A percentile compares a stretch with the other conserved stretches of the same genome.
Evolutionary conservation across 306 rosid genomes (phyloP).

Genomic region (Vicia villosa): DNA sequence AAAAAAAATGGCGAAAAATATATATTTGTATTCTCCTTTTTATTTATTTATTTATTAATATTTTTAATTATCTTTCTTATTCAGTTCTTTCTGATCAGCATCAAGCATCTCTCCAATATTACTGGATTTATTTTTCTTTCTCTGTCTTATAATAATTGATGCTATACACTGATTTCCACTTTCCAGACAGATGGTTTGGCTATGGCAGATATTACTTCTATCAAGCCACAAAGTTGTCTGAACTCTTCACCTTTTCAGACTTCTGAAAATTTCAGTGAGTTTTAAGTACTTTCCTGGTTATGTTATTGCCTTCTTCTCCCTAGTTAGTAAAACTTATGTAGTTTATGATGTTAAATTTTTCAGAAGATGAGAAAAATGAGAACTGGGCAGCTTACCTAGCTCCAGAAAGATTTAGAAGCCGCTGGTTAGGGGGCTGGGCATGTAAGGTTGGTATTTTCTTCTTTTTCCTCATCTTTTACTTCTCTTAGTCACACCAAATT

Average conservation of each 20-base stretch:
- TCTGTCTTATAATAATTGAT: constrained; percentile 19
- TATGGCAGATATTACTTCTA: constrained; percentile 35
- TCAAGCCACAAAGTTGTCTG: constrained; percentile 33
- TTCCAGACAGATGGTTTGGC: constrained; percentile 50
- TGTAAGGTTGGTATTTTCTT: constrained; percentile 52
- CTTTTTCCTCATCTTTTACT: constrained; percentile 21
- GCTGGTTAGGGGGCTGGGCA: constrained; percentile 90
- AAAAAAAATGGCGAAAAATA: not conserved
- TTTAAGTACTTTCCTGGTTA: constrained; percentile 26
- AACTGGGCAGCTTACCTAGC: constrained; percentile 34
- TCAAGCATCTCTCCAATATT: constrained; percentile 5
- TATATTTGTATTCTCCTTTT: not conserved
- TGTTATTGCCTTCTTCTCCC: constrained; percentile 15
- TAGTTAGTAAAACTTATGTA: constrained; percentile 21
- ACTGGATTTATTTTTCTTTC: constrained; percentile 11
- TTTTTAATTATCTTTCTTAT: not conserved
- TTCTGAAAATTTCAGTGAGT: constrained; percentile 49
- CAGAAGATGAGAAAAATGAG: constrained; percentile 47
- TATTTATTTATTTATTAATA: not conserved
- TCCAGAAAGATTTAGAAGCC: constrained; percentile 67
- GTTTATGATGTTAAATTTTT: constrained; percentile 25
- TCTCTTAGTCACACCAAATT: constrained; percentile 6
- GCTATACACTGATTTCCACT: constrained; percentile 40
- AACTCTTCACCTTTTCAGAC: constrained; percentile 27
- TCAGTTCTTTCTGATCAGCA: constrained; percentile 14